phyloP scores from a whole-genome alignment of 371 early-diverging fungal species.

The Mucor indicus region DNA sequence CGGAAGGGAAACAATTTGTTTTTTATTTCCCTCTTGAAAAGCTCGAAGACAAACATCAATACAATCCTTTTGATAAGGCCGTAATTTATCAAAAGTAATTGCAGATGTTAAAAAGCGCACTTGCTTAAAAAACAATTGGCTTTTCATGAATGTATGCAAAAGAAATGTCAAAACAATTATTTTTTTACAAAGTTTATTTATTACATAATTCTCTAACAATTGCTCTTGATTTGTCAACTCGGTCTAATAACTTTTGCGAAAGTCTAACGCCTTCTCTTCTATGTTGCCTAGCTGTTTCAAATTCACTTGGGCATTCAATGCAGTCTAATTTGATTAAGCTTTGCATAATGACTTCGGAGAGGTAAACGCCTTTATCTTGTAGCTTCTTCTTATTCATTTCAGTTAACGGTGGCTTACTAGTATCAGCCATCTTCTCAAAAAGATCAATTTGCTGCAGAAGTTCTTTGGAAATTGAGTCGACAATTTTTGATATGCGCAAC shows the following conservation, averaged over 20 bases:
- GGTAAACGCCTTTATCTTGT: constrained; percentile 42
- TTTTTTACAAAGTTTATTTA: constrained; percentile 3
- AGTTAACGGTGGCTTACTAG: constrained; percentile 1
- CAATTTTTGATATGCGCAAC: constrained; percentile 26
- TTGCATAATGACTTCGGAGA: constrained; percentile 59
- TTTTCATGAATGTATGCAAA: not conserved
- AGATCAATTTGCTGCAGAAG: constrained; percentile 16
- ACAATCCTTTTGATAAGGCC: constrained; percentile 84
- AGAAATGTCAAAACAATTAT: not conserved
- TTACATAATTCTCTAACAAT: constrained; percentile 7
- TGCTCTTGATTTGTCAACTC: constrained; percentile 44
- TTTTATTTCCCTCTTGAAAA: constrained; percentile 44
- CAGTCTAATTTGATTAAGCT: constrained; percentile 53
- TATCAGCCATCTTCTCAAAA: constrained; percentile 11
- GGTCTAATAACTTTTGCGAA: constrained; percentile 47
- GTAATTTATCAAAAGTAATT: constrained; percentile 20
- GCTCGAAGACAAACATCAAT: constrained; percentile 61
- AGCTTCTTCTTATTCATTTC: constrained; percentile 30
- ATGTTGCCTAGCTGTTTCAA: constrained; percentile 57
- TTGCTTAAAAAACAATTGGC: not conserved
- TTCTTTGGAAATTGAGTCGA: constrained; percentile 14
- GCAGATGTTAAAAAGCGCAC: constrained; percentile 1
- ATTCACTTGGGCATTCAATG: constrained; percentile 51
- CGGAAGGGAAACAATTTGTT: constrained; percentile 80
- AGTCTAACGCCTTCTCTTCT: constrained; percentile 57